Percentiles rank a stretch among this genome's conserved stretches.
phyloP scores from a whole-genome alignment of 768 basidiomycete species.

The Flagelloscypha sp. region DNA sequence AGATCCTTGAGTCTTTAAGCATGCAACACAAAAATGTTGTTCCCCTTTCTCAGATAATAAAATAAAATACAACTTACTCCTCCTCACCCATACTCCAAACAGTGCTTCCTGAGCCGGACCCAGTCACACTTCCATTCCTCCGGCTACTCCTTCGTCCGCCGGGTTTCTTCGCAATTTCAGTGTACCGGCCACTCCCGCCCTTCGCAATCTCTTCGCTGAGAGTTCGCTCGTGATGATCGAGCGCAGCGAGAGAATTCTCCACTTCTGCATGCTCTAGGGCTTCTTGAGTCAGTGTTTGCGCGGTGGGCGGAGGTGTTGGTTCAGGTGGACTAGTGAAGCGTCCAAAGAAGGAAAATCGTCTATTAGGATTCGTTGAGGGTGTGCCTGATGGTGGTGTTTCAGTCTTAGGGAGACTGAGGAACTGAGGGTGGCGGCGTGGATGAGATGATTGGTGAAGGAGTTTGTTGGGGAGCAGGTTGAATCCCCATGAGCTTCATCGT shows the following conservation, averaged over 20 bases:
- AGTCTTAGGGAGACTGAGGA: constrained; percentile 14
- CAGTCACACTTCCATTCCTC: constrained; percentile 42
- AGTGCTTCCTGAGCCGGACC: constrained; percentile 67
- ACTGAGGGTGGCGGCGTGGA: constrained; percentile 29
- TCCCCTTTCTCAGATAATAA: not conserved
- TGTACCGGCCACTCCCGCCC: constrained; percentile 68
- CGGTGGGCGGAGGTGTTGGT: constrained; percentile 37
- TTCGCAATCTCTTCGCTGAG: constrained; percentile 70
- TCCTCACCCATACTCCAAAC: constrained; percentile 78
- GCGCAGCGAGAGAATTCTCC: constrained; percentile 62
- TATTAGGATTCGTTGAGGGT: constrained; percentile 25
- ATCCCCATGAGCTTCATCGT: constrained; percentile 96
- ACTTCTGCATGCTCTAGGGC: constrained; percentile 76
- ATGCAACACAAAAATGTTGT: not conserved
- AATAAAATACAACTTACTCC: constrained; percentile 28
- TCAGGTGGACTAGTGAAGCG: constrained; percentile 33
- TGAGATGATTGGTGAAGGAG: constrained; percentile 31
- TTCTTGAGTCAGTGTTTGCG: constrained; percentile 57
- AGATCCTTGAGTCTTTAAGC: not conserved
- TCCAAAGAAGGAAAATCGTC: constrained; percentile 69
- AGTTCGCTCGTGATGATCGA: constrained; percentile 71
- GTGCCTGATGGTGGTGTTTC: constrained; percentile 17
- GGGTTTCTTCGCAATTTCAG: constrained; percentile 55
- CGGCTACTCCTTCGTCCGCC: constrained; percentile 50
- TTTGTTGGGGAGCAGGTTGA: constrained; percentile 47